These are phyloP conservation scores for Botrytis pseudocinerea DNA, from an alignment of 2,329 filamentous ascomycete species.

Conservation along the genomic window DNA sequence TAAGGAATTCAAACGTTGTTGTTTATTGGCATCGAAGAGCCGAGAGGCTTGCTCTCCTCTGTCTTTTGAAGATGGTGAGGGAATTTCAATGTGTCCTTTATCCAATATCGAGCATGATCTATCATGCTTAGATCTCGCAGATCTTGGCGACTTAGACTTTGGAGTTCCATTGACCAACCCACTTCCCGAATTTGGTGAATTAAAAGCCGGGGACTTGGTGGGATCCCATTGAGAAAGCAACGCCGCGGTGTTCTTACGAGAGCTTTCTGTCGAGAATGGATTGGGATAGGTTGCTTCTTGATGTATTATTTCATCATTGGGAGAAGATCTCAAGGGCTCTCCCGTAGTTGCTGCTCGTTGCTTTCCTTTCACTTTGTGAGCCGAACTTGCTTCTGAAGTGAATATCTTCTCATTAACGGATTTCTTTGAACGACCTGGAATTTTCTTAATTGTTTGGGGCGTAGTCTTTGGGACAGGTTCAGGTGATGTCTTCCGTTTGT, in stretches of 20 bases:
- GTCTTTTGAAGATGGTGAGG: slow-evolving; percentile 11
- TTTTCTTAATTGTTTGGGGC: slow-evolving; percentile 1
- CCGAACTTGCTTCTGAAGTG: neutral
- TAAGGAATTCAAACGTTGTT: neutral
- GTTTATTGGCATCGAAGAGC: slow-evolving; percentile 14
- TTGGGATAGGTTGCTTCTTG: slow-evolving; percentile 23
- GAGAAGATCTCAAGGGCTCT: neutral
- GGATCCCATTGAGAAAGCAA: slow-evolving; percentile 13
- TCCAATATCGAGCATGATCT: neutral
- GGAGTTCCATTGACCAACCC: neutral
- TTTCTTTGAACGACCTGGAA: neutral
- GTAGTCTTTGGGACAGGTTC: slow-evolving; percentile 8
- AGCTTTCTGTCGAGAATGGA: slow-evolving; percentile 15
- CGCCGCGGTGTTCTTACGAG: slow-evolving; percentile 12
- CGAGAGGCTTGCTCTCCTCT: slow-evolving; percentile 15
- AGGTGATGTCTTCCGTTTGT: neutral
- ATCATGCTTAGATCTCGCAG: slow-evolving; percentile 12
- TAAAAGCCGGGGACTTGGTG: neutral
- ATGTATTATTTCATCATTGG: slow-evolving; percentile 9
- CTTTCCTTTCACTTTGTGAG: neutral
- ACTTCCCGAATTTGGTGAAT: neutral
- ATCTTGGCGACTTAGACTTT: neutral
- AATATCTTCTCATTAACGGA: neutral
- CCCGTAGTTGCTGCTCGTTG: neutral
- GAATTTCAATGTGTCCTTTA: slow-evolving; percentile 5